Evolutionary conservation across 1,284 basidiomycete genomes (phyloP).

Genomic region (Coriolopsis trogii): DNA sequence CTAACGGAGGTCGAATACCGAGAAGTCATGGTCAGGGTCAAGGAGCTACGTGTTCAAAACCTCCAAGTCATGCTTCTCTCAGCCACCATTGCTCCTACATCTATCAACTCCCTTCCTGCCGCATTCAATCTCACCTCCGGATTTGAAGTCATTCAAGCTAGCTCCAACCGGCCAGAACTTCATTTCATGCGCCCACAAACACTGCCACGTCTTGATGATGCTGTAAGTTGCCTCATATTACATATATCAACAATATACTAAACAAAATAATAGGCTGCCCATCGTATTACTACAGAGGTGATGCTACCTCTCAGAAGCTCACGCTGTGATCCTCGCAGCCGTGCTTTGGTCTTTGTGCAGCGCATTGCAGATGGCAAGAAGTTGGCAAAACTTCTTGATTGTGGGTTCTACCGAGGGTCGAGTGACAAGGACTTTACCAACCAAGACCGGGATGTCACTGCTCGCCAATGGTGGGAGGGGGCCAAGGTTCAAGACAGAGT

Average conservation of each 20-base stretch:
- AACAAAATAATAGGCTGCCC: too few relatives aligned
- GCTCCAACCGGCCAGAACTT: conserved; percentile 8
- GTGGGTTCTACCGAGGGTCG: conserved; percentile 9
- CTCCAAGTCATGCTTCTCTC: conserved; percentile 7
- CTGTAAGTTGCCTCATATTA: too few relatives aligned
- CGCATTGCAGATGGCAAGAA: not conserved
- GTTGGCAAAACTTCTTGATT: not conserved
- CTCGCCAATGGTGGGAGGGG: conserved; percentile 3
- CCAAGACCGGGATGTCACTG: not conserved
- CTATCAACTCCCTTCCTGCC: not conserved
- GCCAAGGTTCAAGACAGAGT: not conserved
- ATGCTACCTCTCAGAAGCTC: not conserved
- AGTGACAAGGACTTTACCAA: not conserved
- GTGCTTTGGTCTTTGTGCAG: conserved; percentile 3
- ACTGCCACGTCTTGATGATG: too few relatives aligned
- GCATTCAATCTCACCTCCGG: not conserved
- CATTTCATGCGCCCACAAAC: not conserved
- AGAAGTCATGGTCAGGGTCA: conserved; percentile 4
- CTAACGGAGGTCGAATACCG: conserved; percentile 5
- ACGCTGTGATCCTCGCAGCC: not conserved
- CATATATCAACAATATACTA: too few relatives aligned
- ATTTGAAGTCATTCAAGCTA: not conserved
- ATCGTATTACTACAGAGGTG: too few relatives aligned
- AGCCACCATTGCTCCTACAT: conserved; percentile 3
- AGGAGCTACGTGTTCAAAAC: not conserved